These are phyloP conservation scores for Trichosphaerium sp. DNA, from an alignment of 78 protist species.

Conservation along the genomic window DNA sequence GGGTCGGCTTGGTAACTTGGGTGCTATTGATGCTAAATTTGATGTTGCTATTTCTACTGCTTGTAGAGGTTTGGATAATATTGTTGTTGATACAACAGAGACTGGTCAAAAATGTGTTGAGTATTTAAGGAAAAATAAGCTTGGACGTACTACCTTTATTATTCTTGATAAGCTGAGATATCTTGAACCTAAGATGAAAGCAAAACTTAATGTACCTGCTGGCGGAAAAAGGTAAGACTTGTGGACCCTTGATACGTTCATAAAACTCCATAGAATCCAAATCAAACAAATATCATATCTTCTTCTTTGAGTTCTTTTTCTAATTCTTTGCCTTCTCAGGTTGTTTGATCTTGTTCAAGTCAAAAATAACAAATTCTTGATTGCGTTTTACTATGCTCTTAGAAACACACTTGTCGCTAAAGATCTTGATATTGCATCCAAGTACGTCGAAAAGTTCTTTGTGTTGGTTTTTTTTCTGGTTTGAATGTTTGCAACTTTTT, in stretches of 20 bases:
- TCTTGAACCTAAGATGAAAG: not conserved
- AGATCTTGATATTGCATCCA: constrained; percentile 14
- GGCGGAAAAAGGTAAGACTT: not conserved
- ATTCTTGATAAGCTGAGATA: constrained; percentile 74
- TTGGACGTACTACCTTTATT: constrained; percentile 91
- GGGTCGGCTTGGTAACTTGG: constrained; percentile 97
- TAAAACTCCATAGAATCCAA: not conserved
- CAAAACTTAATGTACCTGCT: not conserved
- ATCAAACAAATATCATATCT: not conserved
- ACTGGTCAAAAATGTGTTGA: constrained; percentile 55
- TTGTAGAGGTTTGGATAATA: constrained; percentile 54
- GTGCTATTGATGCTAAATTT: constrained; percentile 78
- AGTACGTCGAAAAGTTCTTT: not conserved
- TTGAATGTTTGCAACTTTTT: not conserved
- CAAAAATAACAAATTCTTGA: constrained; percentile 1
- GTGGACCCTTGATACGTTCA: not conserved
- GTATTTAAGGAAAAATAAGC: constrained; percentile 21
- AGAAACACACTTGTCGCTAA: constrained; percentile 88
- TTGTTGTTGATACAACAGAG: constrained; percentile 83
- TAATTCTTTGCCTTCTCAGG: constrained; percentile 16
- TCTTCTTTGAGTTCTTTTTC: not conserved
- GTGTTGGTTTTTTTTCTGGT: not conserved
- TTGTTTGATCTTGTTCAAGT: constrained; percentile 58
- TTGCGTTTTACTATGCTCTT: constrained; percentile 87
- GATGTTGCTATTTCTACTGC: constrained; percentile 94